Evolutionary conservation across 2,329 filamentous ascomycete genomes (phyloP).

Genomic region (Coniochaeta hoffmannii): DNA sequence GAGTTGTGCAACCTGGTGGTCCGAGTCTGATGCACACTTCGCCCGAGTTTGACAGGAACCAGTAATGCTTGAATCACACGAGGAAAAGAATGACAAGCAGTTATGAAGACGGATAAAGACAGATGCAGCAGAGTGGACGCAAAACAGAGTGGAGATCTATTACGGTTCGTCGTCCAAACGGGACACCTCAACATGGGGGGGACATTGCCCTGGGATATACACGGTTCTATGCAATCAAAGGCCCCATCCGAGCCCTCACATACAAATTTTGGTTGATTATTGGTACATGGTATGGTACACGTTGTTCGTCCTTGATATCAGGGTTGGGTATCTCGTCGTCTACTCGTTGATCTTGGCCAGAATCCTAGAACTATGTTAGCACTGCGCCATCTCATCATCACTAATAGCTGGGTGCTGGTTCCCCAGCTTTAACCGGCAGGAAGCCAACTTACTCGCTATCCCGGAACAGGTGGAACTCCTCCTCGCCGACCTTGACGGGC

Average conservation of each 20-base stretch:
- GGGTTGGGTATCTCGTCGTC: conserved; percentile 32
- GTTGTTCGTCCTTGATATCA: conserved; percentile 15
- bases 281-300: conserved; percentile 22
- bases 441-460: conserved; percentile 81
- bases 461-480: conserved; percentile 92
- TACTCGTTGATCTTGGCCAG: conserved; percentile 99
- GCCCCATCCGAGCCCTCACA: conserved; percentile 1
- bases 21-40: not conserved
- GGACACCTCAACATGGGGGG: not conserved
- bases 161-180: not conserved
- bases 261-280: conserved; percentile 11
- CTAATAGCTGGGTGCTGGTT: not conserved
- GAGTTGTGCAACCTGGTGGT: not conserved
- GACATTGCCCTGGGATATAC: not conserved
- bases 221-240: not conserved
- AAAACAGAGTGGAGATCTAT: conserved; percentile 3
- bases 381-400: not conserved
- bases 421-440: not conserved
- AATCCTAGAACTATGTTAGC: conserved; percentile 50
- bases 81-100: not conserved
- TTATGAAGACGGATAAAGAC: not conserved
- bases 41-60: not conserved
- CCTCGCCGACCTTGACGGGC: conserved; percentile 93
- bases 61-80: not conserved
- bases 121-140: not conserved